Conservation (phyloP, 441 rosid genomes). For the Gossypium aridum region DNA sequence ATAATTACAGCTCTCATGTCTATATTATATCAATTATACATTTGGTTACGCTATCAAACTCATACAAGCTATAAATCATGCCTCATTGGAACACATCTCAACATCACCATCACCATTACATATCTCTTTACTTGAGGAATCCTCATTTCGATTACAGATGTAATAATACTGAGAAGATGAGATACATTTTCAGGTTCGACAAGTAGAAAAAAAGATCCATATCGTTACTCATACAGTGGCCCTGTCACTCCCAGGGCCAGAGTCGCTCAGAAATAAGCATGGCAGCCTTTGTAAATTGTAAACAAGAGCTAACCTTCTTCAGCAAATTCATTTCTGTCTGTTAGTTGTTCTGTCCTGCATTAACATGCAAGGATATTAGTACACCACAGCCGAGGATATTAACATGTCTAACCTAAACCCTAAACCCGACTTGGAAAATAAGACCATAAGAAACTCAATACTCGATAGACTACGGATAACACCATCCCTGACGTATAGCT, state of each 20-base stretch:
- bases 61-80: background rate
- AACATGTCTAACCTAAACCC: background rate
- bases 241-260: background rate
- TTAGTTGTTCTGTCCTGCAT: constrained; percentile 57
- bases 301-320: constrained; percentile 26
- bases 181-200: background rate
- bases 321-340: constrained; percentile 33
- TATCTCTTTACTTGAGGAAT: background rate
- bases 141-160: background rate
- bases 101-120: background rate
- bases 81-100: background rate
- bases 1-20: background rate
- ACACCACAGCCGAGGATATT: background rate
- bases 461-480: background rate
- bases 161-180: background rate
- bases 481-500: background rate
- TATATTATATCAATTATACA: background rate
- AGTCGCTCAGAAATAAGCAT: background rate
- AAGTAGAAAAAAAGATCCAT: background rate
- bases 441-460: background rate
- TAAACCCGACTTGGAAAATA: background rate
- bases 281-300: background rate
- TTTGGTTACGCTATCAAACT: background rate
- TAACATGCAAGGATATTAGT: constrained; percentile 1
- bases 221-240: background rate